Evolutionary conservation across 352 stramenopile species (phyloP).

Genomic region (Globisporangium okanoganense): DNA sequence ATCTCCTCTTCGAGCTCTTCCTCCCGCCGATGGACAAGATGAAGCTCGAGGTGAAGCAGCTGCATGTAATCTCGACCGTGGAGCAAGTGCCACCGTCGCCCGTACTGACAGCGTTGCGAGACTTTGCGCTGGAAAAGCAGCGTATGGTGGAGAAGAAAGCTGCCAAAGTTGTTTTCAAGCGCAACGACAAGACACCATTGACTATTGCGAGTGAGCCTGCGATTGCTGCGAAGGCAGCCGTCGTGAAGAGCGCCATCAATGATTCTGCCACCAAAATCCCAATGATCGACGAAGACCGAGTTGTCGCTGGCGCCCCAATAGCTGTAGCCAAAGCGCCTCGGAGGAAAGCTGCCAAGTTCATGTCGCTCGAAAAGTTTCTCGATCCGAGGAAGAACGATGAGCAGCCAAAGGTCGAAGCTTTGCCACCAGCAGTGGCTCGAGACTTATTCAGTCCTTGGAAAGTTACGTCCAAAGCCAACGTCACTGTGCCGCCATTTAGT

Average conservation of each 20-base stretch:
- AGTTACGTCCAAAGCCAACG: not conserved
- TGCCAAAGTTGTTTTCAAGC: conserved; percentile 3
- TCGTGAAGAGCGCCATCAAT: not conserved
- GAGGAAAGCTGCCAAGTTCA: conserved; percentile 49
- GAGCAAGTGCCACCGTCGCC: conserved; percentile 1
- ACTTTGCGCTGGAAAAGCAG: conserved; percentile 14
- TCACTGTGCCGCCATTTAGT: not conserved
- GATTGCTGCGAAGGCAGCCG: not conserved
- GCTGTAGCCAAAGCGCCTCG: conserved; percentile 5
- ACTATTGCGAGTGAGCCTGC: not conserved
- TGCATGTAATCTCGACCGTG: not conserved
- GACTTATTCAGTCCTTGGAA: conserved; percentile 21
- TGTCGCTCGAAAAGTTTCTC: conserved; percentile 49
- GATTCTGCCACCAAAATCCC: not conserved
- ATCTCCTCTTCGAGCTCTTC: conserved; percentile 64
- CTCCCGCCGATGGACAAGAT: conserved; percentile 24
- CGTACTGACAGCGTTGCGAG: conserved; percentile 6
- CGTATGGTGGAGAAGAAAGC: not conserved
- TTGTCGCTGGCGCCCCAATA: not conserved
- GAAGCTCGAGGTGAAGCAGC: conserved; percentile 15
- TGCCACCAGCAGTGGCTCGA: not conserved
- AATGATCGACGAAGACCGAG: not conserved
- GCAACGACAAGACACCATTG: not conserved
- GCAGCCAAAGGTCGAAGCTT: conserved; percentile 11
- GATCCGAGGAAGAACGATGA: conserved; percentile 13